Conservation (phyloP, 2,329 filamentous ascomycete species). For the Cladosporium sp. region DNA sequence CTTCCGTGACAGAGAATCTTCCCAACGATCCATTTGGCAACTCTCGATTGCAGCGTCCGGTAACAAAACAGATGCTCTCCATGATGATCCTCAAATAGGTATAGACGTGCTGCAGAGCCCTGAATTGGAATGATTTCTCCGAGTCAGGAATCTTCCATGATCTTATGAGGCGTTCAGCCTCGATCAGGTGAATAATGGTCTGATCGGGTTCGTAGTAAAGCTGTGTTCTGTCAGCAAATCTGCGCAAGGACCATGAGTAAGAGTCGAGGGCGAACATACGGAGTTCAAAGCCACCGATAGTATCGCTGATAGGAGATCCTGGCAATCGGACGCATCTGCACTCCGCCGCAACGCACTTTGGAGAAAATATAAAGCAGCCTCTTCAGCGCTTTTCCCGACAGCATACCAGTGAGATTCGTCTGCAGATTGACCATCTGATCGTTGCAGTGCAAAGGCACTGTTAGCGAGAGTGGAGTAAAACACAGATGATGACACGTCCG, state of each 20-base stretch:
- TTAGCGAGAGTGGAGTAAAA: slow-evolving; percentile 7
- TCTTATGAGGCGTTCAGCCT: slow-evolving; percentile 4
- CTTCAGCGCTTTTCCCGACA: neutral
- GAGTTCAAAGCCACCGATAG: neutral
- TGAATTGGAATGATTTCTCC: neutral
- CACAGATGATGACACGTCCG: slow-evolving; percentile 1
- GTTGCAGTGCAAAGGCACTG: neutral
- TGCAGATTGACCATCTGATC: neutral
- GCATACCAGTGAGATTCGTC: neutral
- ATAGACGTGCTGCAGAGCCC: slow-evolving; percentile 1
- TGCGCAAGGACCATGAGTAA: too few species aligned
- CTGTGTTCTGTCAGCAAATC: neutral
- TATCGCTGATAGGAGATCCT: neutral
- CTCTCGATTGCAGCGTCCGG: neutral
- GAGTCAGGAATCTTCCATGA: neutral
- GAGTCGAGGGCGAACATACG: neutral
- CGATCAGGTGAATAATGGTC: neutral
- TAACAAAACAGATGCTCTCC: slow-evolving; percentile 3
- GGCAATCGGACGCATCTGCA: neutral
- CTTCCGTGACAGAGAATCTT: slow-evolving; percentile 2
- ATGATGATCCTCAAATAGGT: slow-evolving; percentile 1
- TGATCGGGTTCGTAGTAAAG: neutral
- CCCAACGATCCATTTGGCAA: neutral
- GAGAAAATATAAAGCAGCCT: neutral
- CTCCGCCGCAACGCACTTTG: neutral